phyloP scores from a whole-genome alignment of 2,329 filamentous ascomycete species.

The Neonectria coccinea region DNA sequence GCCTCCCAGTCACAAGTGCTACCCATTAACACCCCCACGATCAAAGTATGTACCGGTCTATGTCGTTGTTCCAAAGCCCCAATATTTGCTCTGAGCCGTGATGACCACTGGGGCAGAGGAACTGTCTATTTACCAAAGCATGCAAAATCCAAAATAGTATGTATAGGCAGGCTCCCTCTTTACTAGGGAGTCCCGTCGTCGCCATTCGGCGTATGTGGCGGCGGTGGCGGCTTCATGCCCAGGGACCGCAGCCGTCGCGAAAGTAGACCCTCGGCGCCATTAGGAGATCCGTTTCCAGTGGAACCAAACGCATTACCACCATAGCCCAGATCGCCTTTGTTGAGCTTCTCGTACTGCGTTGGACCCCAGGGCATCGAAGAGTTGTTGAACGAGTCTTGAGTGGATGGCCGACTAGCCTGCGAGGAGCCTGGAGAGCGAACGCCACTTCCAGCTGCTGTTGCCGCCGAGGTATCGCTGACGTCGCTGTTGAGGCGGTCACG shows the following conservation, averaged over 20 bases:
- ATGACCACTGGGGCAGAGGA: background rate
- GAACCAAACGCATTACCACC: conserved; percentile 65
- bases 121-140: conserved; percentile 20
- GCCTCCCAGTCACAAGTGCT: background rate
- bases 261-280: conserved; percentile 72
- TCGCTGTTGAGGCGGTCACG: conserved; percentile 50
- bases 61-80: background rate
- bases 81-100: background rate
- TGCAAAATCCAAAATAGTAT: conserved; percentile 2
- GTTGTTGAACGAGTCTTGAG: conserved; percentile 48
- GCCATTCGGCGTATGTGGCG: conserved; percentile 15
- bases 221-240: conserved; percentile 57
- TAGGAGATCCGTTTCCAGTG: conserved; percentile 51
- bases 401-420: conserved; percentile 50
- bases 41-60: conserved; percentile 14
- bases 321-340: conserved; percentile 72
- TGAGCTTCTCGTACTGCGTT: conserved; percentile 73
- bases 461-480: conserved; percentile 46
- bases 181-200: conserved; percentile 21
- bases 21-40: conserved; percentile 5
- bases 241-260: conserved; percentile 75
- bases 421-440: conserved; percentile 46
- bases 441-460: conserved; percentile 38
- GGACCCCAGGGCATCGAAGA: conserved; percentile 47
- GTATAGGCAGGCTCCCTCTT: conserved; percentile 2